phyloP scores from a whole-genome alignment of 2,329 filamentous ascomycete genomes.

The Epichloe gansuensis region DNA sequence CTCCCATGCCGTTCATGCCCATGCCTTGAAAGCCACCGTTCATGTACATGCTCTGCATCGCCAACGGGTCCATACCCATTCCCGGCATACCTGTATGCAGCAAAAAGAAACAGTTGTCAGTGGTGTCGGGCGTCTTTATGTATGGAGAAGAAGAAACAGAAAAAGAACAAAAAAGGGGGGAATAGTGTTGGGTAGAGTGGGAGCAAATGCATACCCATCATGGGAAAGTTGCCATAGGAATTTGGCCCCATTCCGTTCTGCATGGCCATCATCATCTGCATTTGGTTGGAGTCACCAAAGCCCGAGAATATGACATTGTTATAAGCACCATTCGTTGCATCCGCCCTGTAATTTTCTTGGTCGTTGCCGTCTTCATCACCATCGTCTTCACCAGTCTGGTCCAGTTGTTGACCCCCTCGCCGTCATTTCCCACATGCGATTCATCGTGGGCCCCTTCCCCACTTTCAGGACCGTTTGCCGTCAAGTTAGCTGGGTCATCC shows the following conservation, averaged over 20 bases:
- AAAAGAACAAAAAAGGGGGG: background rate
- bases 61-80: constrained; percentile 75
- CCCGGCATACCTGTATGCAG: constrained; percentile 54
- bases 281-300: constrained; percentile 58
- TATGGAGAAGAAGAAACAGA: background rate
- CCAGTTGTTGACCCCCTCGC: background rate
- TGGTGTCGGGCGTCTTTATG: background rate
- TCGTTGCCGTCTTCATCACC: constrained; percentile 16
- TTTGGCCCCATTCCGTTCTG: constrained; percentile 50
- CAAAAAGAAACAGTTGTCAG: constrained; percentile 13
- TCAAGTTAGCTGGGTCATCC: background rate
- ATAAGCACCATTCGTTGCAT: constrained; percentile 35
- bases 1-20: constrained; percentile 69
- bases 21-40: constrained; percentile 67
- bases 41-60: constrained; percentile 68
- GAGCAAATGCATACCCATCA: constrained; percentile 65
- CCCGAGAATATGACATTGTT: constrained; percentile 46
- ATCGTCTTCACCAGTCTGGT: constrained; percentile 10
- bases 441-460: background rate
- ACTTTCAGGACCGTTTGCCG: background rate
- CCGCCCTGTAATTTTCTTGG: constrained; percentile 22
- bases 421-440: background rate
- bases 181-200: background rate
- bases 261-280: constrained; percentile 74
- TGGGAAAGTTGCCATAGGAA: constrained; percentile 49